A percentile compares a stretch with the other conserved stretches of the same genome.
These are phyloP conservation scores for Aethionema arabicum DNA, from an alignment of 345 rosid species.

Conservation along the genomic window DNA sequence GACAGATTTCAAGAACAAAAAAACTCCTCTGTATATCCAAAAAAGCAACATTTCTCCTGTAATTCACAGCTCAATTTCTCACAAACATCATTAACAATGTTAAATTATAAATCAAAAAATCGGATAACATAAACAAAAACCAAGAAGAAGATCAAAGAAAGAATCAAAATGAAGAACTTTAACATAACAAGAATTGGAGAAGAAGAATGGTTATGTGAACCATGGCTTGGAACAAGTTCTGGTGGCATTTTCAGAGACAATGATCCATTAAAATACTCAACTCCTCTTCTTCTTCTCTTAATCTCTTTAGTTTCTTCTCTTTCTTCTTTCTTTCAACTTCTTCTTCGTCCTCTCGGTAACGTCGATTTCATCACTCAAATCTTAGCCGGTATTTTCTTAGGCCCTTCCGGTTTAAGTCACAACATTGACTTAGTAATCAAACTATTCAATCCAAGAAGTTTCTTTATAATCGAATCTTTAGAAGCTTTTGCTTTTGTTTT, in stretches of 20 bases:
- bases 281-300: constrained; percentile 32
- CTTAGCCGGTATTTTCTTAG: constrained; percentile 42
- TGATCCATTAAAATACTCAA: constrained; percentile 14
- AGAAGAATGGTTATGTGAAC: constrained; percentile 16
- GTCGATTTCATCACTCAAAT: constrained; percentile 34
- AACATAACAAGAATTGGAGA: constrained; percentile 6
- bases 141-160: too few relatives aligned
- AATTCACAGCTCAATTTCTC: too few relatives aligned
- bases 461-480: constrained; percentile 25
- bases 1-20: too few relatives aligned
- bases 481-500: constrained; percentile 35
- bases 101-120: too few relatives aligned
- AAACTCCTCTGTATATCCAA: too few relatives aligned
- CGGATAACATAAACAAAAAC: too few relatives aligned
- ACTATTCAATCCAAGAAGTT: constrained; percentile 27
- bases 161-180: background rate
- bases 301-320: constrained; percentile 32
- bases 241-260: constrained; percentile 10
- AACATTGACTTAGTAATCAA: background rate
- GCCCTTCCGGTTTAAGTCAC: constrained; percentile 37
- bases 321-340: constrained; percentile 29
- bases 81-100: too few relatives aligned
- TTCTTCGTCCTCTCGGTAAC: constrained; percentile 39
- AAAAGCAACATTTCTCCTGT: too few relatives aligned
- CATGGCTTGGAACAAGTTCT: constrained; percentile 24